Percentiles rank a stretch among this genome's conserved stretches.
These are phyloP conservation scores for Aspergillus piperis DNA, from an alignment of 2,329 filamentous ascomycete species.

Conservation along the genomic window DNA sequence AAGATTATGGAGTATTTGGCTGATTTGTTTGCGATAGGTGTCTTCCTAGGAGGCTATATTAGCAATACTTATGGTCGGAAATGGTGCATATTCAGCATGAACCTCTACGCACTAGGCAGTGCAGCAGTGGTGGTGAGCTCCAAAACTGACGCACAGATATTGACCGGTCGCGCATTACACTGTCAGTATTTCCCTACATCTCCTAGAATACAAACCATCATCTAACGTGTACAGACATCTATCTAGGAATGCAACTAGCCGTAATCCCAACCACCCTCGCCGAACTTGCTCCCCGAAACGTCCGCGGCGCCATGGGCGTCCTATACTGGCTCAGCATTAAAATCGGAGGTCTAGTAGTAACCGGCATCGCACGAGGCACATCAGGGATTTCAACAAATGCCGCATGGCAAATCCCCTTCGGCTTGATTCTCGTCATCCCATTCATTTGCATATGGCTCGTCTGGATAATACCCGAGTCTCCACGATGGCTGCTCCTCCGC, in stretches of 20 bases:
- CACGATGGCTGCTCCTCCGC: conserved; percentile 4
- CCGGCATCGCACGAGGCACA: not conserved
- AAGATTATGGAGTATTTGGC: not conserved
- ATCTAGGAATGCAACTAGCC: conserved; percentile 6
- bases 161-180: not conserved
- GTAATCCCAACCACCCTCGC: not conserved
- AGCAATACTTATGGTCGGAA: not conserved
- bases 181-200: not conserved
- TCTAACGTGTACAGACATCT: not conserved
- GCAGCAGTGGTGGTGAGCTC: conserved; percentile 4
- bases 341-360: not conserved
- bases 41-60: conserved; percentile 1
- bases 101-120: not conserved
- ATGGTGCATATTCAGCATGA: conserved; percentile 1
- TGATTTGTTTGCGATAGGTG: not conserved
- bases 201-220: not conserved
- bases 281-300: not conserved
- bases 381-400: not conserved
- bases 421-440: conserved; percentile 2
- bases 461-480: conserved; percentile 7
- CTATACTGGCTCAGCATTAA: conserved; percentile 4
- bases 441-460: not conserved
- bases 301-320: not conserved
- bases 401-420: conserved; percentile 4
- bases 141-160: not conserved